Evolutionary conservation across 2,329 filamentous ascomycete genomes (phyloP), one percentile per base, ranked within the genome.

Genomic region (Sporothrix pallida): DNA sequence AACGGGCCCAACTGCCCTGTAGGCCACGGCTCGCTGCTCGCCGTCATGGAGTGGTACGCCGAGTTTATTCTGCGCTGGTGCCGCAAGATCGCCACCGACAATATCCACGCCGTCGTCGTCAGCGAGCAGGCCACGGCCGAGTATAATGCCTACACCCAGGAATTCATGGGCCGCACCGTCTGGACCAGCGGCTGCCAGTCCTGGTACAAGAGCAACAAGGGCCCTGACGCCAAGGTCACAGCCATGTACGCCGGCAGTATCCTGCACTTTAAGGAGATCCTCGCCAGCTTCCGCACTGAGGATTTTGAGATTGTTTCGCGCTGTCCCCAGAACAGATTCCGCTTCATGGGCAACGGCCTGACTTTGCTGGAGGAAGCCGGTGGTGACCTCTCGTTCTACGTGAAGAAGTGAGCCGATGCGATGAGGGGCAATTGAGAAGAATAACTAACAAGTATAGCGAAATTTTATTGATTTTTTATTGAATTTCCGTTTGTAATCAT

Each of bases 121-220:
- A 48, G n/a, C 7, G 42, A 46, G 26, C 52, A 56, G n/a, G 68
- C 52, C 13, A 65, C 60, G 2, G 31, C 58, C 23, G 68, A 71
- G 42, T 71, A 60, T 42, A 68, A 71, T 70, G 80, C 75, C 74
- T 80, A 76, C 69, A 77, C 75, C n/a, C 70, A 78, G 13, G 75
- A 73, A 1, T 79, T 80, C 69, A 79, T 82, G 77, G 76, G 77
- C 42, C 76, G 76, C 7, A 80, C 79, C 0, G 79, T 80, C 6
- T 82, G 79, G 74, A 75, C 77, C 58, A 78, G 77, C 65, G 71
- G 77, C 4, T 81, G 78, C 69, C 69, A 73, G 44, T 77, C 75
- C 3, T 79, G 78, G 78, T 81, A 76, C 60, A 81, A 80, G 70
- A 75, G 74, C 10, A 75, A 76, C 17, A 77, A 70, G 0, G 44